Conservation (phyloP, 495 filamentous ascomycete genomes). For the Aspergillus diversus region DNA sequence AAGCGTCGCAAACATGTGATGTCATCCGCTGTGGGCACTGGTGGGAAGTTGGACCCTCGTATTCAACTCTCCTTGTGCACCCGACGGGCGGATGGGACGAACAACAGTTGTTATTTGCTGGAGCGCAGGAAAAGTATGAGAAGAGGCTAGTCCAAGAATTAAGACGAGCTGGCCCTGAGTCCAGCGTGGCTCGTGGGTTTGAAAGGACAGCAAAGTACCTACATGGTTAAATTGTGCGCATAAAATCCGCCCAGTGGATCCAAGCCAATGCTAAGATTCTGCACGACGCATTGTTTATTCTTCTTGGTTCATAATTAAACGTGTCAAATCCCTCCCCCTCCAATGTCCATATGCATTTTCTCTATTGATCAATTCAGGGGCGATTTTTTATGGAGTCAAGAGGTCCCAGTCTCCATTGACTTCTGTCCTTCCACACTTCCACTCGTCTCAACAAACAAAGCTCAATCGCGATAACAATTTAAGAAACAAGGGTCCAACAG, state of each 20-base stretch:
- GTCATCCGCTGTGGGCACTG: constrained; percentile 1
- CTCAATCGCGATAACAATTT: background rate
- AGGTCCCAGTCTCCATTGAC: too few relatives aligned
- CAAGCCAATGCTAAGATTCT: too few relatives aligned
- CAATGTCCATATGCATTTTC: too few relatives aligned
- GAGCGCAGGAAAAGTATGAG: background rate
- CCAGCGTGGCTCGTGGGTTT: background rate
- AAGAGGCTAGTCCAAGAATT: background rate
- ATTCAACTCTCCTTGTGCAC: background rate
- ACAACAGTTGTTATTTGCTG: background rate
- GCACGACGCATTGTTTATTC: too few relatives aligned
- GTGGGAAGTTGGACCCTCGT: background rate
- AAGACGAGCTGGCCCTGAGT: background rate
- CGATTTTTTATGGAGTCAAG: too few relatives aligned
- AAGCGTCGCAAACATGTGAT: constrained; percentile 6
- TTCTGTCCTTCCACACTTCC: background rate
- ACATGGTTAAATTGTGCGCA: background rate
- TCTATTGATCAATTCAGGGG: too few relatives aligned
- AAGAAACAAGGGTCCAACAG: background rate
- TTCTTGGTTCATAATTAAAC: too few relatives aligned
- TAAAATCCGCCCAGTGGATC: background rate
- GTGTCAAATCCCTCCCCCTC: too few relatives aligned
- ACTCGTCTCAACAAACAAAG: background rate
- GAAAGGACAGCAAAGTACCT: background rate
- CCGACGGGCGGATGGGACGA: background rate